A percentile compares a stretch with the other conserved stretches of the same genome.
These are phyloP conservation scores for Penicillium salamii DNA, from an alignment of 495 filamentous ascomycete species.

Conservation along the genomic window DNA sequence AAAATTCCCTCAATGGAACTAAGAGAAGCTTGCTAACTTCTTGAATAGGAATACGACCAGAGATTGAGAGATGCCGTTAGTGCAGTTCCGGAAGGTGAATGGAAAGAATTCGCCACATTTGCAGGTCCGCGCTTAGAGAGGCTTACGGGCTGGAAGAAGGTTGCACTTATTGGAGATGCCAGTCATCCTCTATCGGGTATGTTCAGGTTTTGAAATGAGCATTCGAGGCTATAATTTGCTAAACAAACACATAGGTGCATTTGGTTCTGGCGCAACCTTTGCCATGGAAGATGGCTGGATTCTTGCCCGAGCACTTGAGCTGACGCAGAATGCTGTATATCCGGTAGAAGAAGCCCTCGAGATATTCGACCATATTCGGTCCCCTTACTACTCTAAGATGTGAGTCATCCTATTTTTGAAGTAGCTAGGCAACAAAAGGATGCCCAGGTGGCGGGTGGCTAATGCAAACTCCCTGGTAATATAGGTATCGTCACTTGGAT, in stretches of 20 bases:
- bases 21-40: constrained; percentile 11
- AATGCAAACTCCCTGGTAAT: background rate
- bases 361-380: constrained; percentile 41
- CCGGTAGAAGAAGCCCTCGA: constrained; percentile 30
- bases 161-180: constrained; percentile 48
- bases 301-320: constrained; percentile 40
- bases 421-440: background rate
- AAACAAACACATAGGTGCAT: constrained; percentile 19
- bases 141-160: constrained; percentile 41
- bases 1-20: too few relatives aligned
- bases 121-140: constrained; percentile 34
- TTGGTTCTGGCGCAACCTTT: constrained; percentile 50
- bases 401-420: background rate
- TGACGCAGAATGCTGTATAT: constrained; percentile 13
- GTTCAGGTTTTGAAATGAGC: background rate
- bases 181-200: constrained; percentile 45
- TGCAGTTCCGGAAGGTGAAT: constrained; percentile 32
- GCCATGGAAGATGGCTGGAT: constrained; percentile 51
- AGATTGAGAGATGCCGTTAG: constrained; percentile 32
- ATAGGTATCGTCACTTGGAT: constrained; percentile 38
- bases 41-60: constrained; percentile 30
- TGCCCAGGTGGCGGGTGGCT: background rate
- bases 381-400: constrained; percentile 41
- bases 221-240: background rate
- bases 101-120: constrained; percentile 45